These are phyloP conservation scores for Crataegus laevigata DNA, from an alignment of 306 rosid genomes.

Conservation along the genomic window DNA sequence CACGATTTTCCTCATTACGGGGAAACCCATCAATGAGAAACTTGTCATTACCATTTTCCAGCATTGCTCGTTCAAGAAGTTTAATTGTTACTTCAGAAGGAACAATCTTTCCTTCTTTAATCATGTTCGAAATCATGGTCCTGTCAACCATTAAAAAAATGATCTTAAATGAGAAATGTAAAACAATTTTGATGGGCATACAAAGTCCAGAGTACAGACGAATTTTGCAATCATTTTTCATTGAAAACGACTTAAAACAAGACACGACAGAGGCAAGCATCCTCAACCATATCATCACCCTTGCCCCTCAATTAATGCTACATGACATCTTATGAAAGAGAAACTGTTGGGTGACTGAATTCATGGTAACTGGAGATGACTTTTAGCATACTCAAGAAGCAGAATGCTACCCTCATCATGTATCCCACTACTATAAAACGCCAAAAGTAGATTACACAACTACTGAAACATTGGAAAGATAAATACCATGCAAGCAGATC, in stretches of 20 bases:
- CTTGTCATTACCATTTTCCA: constrained; percentile 66
- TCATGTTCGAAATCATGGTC: constrained; percentile 94
- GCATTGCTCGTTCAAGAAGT: constrained; percentile 83
- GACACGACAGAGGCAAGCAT: background rate
- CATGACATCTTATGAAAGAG: background rate
- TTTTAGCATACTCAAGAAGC: background rate
- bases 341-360: background rate
- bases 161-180: constrained; percentile 1
- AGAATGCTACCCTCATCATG: background rate
- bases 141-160: constrained; percentile 38
- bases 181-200: background rate
- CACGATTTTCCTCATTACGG: constrained; percentile 98
- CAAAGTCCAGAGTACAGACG: background rate
- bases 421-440: background rate
- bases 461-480: background rate
- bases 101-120: constrained; percentile 90
- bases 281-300: background rate
- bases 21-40: constrained; percentile 99
- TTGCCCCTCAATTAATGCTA: background rate
- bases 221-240: background rate
- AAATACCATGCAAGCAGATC: background rate
- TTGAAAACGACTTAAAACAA: background rate
- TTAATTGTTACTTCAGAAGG: constrained; percentile 90
- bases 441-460: background rate
- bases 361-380: background rate